Evolutionary conservation across 1,139 yeast genomes (phyloP), one percentile per base, ranked within the genome.

Genomic region (Taphrina communis): DNA sequence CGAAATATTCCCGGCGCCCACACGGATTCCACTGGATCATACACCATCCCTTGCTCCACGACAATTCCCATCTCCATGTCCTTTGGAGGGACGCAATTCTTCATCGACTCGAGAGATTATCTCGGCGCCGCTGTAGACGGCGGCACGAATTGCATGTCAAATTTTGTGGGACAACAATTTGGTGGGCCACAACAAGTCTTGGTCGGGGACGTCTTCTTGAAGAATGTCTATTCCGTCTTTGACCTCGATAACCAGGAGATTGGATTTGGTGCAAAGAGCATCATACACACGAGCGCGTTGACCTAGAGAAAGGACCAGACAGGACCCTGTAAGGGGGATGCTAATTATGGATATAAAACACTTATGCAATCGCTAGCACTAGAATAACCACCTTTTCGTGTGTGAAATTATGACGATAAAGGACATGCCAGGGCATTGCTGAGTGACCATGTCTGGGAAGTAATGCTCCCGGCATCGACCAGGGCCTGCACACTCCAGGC

Each of bases 121-220:
- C 75, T 84, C 59, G 90, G 89, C 2, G 84, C 85, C 73, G 70
- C 81, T 1, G 73, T 75, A 2, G 72, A 70, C 61, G 75, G 81
- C 1, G 75, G 81, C 1, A 87, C 87, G 0, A 81, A 83, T 75
- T 88, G 91, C 78, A 86, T 87, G n/a, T 85, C 89, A 11, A 86
- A 86, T 74, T 82, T 87, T 68, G 89, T 86, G 77, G 90, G 89
- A 2, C 66, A 62, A 41, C 59, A 71, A 4, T 71, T 73, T 46
- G 72, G 73, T 61, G 74, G 76, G 19, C 73, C 75, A 36, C 73
- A 75, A 39, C 73, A 77, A 1, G 80, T 83, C 83, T 77, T 88
- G 51, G 78, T 88, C 53, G 92, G 92, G 4, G 87, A 86, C 42
- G 82, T 86, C 2, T 88, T 88, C 74, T 77, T 88, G 73, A 82